A percentile compares a stretch with the other conserved stretches of the same genome.
phyloP scores from a whole-genome alignment of 345 rosid genomes.

The Salix udensis region DNA sequence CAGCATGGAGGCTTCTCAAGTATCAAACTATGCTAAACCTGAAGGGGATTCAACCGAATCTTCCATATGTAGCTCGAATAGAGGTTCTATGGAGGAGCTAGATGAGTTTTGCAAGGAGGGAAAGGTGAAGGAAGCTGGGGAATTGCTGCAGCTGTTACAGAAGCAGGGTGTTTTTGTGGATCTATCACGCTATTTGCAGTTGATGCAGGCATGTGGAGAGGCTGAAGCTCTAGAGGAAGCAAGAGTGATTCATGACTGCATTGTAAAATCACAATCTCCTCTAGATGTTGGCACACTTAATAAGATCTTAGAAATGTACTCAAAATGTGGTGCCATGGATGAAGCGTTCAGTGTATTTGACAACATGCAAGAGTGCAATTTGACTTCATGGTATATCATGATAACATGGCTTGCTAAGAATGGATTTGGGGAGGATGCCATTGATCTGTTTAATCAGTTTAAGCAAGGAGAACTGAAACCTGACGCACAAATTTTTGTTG shows the following conservation, averaged over 20 bases:
- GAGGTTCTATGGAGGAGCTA: constrained; percentile 36
- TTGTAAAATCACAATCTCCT: constrained; percentile 28
- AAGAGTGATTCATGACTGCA: constrained; percentile 46
- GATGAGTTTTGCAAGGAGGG: constrained; percentile 52
- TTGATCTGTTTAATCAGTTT: constrained; percentile 62
- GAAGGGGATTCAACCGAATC: constrained; percentile 22
- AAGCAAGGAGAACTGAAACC: constrained; percentile 61
- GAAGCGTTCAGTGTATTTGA: constrained; percentile 51
- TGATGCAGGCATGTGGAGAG: constrained; percentile 64
- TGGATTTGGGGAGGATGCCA: constrained; percentile 76
- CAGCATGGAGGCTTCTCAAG: constrained; percentile 1
- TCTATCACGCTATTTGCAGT: constrained; percentile 34
- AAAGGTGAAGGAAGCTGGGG: constrained; percentile 57
- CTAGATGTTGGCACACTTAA: constrained; percentile 41
- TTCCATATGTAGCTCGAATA: constrained; percentile 17
- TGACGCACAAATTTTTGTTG: constrained; percentile 45
- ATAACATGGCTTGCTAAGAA: constrained; percentile 66
- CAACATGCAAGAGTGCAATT: constrained; percentile 47
- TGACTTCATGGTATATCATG: constrained; percentile 59
- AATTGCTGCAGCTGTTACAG: constrained; percentile 41
- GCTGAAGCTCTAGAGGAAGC: constrained; percentile 59
- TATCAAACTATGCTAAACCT: constrained; percentile 2
- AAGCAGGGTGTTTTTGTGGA: constrained; percentile 42
- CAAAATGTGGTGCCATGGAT: constrained; percentile 47
- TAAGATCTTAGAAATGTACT: constrained; percentile 63